Base-by-base conservation (phyloP, 176 grass and related monocot genomes). In the Oryza rufipogon region DNA sequence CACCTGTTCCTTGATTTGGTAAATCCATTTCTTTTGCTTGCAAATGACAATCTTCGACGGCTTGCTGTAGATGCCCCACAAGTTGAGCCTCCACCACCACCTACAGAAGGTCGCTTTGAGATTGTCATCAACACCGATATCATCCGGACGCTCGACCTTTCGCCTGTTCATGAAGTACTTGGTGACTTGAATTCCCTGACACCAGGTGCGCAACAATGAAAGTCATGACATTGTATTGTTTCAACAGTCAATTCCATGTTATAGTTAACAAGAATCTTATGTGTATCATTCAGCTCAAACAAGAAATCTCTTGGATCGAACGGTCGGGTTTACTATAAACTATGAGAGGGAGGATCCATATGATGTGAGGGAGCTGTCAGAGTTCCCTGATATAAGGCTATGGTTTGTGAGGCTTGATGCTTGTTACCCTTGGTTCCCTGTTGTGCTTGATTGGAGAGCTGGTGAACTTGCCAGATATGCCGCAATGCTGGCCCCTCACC, bases 351-450 rank as follows among this genome's bases (percentile, higher is more conserved):
- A 97, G 23, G 95, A 97, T 68, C 82, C 89, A 26, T 86, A 93
- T 20, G 88, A 97, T 15, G 61, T 78, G 5, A 68, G 91, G 11
- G 95, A 97, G 68, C 74, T 97, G 20, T 95, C 92, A 28, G 95
- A 97, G 52, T 65, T 95, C 3, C 92, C 95, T 0, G 92, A 97
- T 13, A 86, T 93, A 64, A 86, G 95, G 69, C 89, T 97, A 14
- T 97, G 95, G 92, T 97, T 97, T 39, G 92, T 97, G 83, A 82
- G 95, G 76, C 90, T 97, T 14, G 95, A 97, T 83, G 87, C 92
- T 11, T 83, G 52, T 74, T 95, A 93, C 80, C 95, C 95, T 17
- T 97, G 95, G 95, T 89, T 97, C 33, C 95, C 95, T 3, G 95
- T 95, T 56, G 86, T 97, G 11, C 91, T 97, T 64, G 95, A 97